Base-by-base conservation (phyloP, 345 rosid species). In the Populus simonii region DNA sequence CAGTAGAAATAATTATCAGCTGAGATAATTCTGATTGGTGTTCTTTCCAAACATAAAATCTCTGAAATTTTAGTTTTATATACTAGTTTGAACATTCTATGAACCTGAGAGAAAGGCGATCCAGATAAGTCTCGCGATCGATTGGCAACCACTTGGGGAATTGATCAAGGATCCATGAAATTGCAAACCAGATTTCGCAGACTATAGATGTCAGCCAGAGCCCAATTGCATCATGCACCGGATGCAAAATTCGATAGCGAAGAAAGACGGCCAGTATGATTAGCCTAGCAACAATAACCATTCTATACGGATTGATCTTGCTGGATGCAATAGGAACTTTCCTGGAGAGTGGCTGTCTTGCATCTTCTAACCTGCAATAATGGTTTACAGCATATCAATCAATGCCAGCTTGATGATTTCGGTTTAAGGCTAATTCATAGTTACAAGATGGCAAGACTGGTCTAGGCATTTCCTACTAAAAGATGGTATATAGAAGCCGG, bases 121-220 rank as follows among this genome's bases (percentile, higher is more conserved):
- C 98, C 38, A 95, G 92, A 77, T 95, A 95, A 62, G 99, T 92
- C 86, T 92, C 97, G 4, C 97, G 98, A 55, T 95, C 94, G 68
- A 96, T 89, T 22, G 96, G 99, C 74, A 86, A 86, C 98, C 98
- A 93, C 83, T 93, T 96, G 62, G 98, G 99, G 80, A 93, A 95
- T 92, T 95, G 97, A 88, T 95, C 99, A 62, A 95, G 97, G 80
- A 95, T 95, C 99, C 96, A 95, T 3, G 99, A 95, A 74, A 95
- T 66, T 3, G 99, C 99, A 63, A 95, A 95, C 99, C 98, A 93
- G 81, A 95, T 91, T 84, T 95, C 96, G 80, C 98, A 96, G 76
- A 89, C 86, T 36, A 93, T 88, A 79, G 99, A 92, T 61, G 93
- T 93, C 71, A 93, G 86, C 99, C 99, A 96, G 73, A 96, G 92